A percentile compares a stretch with the other conserved stretches of the same genome.
Evolutionary conservation across 768 basidiomycete species (phyloP).

Genomic region (Myochromella boudieri): DNA sequence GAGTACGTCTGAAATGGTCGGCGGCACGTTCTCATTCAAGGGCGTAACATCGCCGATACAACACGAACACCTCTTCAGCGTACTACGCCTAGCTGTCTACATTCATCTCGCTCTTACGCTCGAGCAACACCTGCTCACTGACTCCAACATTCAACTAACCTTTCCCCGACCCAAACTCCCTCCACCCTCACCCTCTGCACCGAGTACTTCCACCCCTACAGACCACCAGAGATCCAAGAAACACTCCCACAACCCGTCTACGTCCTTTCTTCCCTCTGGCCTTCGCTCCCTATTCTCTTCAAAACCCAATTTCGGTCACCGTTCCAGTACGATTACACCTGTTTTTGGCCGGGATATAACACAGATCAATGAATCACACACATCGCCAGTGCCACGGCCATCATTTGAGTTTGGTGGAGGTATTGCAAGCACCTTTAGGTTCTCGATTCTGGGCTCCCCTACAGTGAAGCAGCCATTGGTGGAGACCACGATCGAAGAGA

Average conservation of each 20-base stretch:
- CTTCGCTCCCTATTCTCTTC: constrained; percentile 43
- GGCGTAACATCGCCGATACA: constrained; percentile 42
- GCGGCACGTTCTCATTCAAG: constrained; percentile 60
- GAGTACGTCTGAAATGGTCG: constrained; percentile 42
- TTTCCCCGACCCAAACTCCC: constrained; percentile 35
- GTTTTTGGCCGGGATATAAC: constrained; percentile 18
- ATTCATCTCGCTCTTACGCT: constrained; percentile 57
- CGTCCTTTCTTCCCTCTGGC: constrained; percentile 37
- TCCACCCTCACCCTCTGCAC: constrained; percentile 24
- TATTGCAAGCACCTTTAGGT: constrained; percentile 14
- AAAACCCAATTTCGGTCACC: constrained; percentile 20
- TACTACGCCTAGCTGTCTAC: constrained; percentile 54
- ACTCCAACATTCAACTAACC: constrained; percentile 48
- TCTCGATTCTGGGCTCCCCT: constrained; percentile 8
- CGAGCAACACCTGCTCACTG: constrained; percentile 56
- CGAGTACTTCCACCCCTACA: constrained; percentile 5
- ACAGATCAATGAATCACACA: neutral
- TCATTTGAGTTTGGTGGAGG: constrained; percentile 28
- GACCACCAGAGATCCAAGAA: constrained; percentile 18
- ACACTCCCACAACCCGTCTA: too few relatives aligned
- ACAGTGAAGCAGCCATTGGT: constrained; percentile 17
- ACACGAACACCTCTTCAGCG: constrained; percentile 41
- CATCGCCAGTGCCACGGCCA: constrained; percentile 16
- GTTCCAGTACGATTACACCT: constrained; percentile 20
- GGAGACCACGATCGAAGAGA: constrained; percentile 9